Conservation (phyloP, 129 eudicot species). For the Sambucus nigra region DNA sequence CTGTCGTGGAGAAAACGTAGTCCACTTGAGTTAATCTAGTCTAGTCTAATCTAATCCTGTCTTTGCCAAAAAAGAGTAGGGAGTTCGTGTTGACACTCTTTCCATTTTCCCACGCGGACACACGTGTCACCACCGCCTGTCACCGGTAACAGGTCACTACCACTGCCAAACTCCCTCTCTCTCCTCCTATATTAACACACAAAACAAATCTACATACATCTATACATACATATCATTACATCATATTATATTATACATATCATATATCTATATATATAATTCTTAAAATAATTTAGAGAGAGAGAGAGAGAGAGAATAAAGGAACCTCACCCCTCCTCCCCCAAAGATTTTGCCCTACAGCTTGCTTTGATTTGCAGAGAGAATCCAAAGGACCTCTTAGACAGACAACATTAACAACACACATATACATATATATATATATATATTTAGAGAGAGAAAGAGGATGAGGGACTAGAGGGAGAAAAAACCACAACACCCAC, state of each 20-base stretch:
- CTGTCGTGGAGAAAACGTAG: constrained; percentile 3
- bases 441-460: background rate
- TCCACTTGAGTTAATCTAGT: too few relatives aligned
- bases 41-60: too few relatives aligned
- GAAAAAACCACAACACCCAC: constrained; percentile 2
- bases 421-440: constrained; percentile 18
- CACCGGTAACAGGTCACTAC: constrained; percentile 31
- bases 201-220: background rate
- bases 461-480: background rate
- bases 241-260: background rate
- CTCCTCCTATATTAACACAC: background rate
- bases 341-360: constrained; percentile 29
- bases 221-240: constrained; percentile 5
- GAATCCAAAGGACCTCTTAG: constrained; percentile 20
- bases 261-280: constrained; percentile 17
- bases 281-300: constrained; percentile 13
- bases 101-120: constrained; percentile 17
- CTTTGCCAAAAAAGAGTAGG: too few relatives aligned
- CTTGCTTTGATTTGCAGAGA: constrained; percentile 36
- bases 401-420: constrained; percentile 16
- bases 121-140: constrained; percentile 44
- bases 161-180: constrained; percentile 13
- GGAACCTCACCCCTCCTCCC: constrained; percentile 9
- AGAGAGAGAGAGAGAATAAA: constrained; percentile 20
- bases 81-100: too few relatives aligned